phyloP scores from a whole-genome alignment of 2,329 filamentous ascomycete genomes.

The Nannizzia gypsea region DNA sequence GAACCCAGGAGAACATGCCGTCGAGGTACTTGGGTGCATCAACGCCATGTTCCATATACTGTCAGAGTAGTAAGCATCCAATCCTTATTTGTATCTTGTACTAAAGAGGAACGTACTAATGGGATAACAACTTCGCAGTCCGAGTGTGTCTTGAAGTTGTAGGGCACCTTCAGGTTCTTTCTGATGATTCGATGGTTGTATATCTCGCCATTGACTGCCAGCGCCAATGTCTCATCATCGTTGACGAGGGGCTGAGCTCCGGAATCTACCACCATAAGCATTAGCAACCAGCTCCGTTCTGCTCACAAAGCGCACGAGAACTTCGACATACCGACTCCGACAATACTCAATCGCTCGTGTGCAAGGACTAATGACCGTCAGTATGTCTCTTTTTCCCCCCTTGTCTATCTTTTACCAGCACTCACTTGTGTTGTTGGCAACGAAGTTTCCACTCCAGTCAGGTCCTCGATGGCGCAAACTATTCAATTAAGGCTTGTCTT shows the following conservation, averaged over 20 bases:
- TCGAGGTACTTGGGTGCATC: conserved; percentile 90
- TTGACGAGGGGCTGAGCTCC: conserved; percentile 93
- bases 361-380: conserved; percentile 60
- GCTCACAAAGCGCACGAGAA: conserved; percentile 13
- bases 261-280: conserved; percentile 49
- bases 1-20: conserved; percentile 98
- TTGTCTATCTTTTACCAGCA: background rate
- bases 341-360: conserved; percentile 94
- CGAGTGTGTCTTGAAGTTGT: conserved; percentile 97
- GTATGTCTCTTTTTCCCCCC: background rate
- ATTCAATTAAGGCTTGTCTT: conserved; percentile 13
- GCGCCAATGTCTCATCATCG: conserved; percentile 72
- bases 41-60: conserved; percentile 87
- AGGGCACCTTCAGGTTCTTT: conserved; percentile 69
- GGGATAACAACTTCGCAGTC: conserved; percentile 99
- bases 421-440: conserved; percentile 82
- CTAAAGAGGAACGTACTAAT: conserved; percentile 50
- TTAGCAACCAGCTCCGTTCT: conserved; percentile 8
- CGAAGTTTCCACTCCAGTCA: conserved; percentile 96
- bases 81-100: background rate
- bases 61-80: conserved; percentile 2
- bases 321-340: conserved; percentile 66
- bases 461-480: conserved; percentile 92
- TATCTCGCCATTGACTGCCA: conserved; percentile 98
- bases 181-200: conserved; percentile 97